These are phyloP conservation scores for Fomitopsis betulina DNA, from an alignment of 1,284 basidiomycete genomes.

Conservation along the genomic window DNA sequence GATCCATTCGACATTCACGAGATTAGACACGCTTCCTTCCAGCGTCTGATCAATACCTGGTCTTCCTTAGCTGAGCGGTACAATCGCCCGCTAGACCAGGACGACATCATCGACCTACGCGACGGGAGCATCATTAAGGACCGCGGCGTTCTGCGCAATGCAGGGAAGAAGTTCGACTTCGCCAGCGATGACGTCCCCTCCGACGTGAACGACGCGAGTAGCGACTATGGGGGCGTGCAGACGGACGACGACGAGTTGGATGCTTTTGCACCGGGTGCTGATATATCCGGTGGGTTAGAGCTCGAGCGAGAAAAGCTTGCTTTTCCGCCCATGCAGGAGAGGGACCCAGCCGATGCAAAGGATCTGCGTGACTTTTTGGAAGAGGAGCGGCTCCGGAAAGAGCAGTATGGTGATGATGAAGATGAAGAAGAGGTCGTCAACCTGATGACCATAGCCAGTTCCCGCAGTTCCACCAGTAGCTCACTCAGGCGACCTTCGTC, in stretches of 20 bases:
- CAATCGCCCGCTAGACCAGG: slow-evolving; percentile 60
- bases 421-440: slow-evolving; percentile 38
- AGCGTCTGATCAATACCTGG: slow-evolving; percentile 60
- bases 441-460: slow-evolving; percentile 23
- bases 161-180: slow-evolving; percentile 37
- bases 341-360: slow-evolving; percentile 47
- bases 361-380: slow-evolving; percentile 65
- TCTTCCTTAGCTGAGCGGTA: slow-evolving; percentile 61
- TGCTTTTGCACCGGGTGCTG: slow-evolving; percentile 27
- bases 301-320: slow-evolving; percentile 29
- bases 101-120: slow-evolving; percentile 68
- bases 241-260: slow-evolving; percentile 38
- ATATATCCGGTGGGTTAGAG: slow-evolving; percentile 28
- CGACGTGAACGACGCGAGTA: slow-evolving; percentile 22
- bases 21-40: slow-evolving; percentile 50
- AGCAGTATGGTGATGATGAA: slow-evolving; percentile 44
- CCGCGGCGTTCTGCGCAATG: slow-evolving; percentile 54
- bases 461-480: background rate
- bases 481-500: background rate
- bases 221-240: slow-evolving; percentile 25
- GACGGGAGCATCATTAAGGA: slow-evolving; percentile 58
- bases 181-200: slow-evolving; percentile 22
- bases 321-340: slow-evolving; percentile 39
- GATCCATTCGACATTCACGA: slow-evolving; percentile 34
- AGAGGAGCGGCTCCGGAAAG: slow-evolving; percentile 49